Conservation (phyloP, 1,284 basidiomycete species). For the Marasmius tenuissimus region DNA sequence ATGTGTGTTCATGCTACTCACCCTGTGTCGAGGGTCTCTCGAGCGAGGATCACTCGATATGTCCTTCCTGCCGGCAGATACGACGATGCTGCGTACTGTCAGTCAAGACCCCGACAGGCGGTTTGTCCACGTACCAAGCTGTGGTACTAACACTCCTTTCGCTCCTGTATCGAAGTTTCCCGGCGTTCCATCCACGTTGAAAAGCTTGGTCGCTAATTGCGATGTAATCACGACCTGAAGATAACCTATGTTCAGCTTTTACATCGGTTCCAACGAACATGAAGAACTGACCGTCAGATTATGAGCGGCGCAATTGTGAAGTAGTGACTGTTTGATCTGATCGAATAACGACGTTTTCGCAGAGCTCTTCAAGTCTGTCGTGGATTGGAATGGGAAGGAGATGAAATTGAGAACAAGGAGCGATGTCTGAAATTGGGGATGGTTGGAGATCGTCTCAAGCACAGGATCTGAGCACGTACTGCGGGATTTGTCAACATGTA, state of each 20-base stretch:
- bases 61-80: slow-evolving; percentile 39
- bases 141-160: slow-evolving; percentile 14
- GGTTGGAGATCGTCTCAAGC: slow-evolving; percentile 1
- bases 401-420: slow-evolving; percentile 67
- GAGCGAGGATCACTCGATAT: slow-evolving; percentile 34
- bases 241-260: background rate
- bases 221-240: slow-evolving; percentile 62
- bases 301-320: slow-evolving; percentile 45
- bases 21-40: slow-evolving; percentile 32
- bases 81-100: slow-evolving; percentile 24
- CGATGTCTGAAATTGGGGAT: slow-evolving; percentile 32
- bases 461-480: slow-evolving; percentile 32
- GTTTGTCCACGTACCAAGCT: slow-evolving; percentile 7
- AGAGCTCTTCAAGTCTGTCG: slow-evolving; percentile 33
- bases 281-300: slow-evolving; percentile 48
- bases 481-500: slow-evolving; percentile 45
- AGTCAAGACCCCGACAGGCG: background rate
- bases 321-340: slow-evolving; percentile 51
- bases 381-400: slow-evolving; percentile 62
- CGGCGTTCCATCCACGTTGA: slow-evolving; percentile 57
- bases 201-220: slow-evolving; percentile 67
- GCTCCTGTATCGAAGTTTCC: slow-evolving; percentile 36
- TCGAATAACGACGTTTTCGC: slow-evolving; percentile 47
- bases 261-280: slow-evolving; percentile 1
- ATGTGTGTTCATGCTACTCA: slow-evolving; percentile 11